Percentiles rank a stretch among this genome's conserved stretches.
Conservation (phyloP, 306 rosid species). For the Cyclanthera cordifolia region DNA sequence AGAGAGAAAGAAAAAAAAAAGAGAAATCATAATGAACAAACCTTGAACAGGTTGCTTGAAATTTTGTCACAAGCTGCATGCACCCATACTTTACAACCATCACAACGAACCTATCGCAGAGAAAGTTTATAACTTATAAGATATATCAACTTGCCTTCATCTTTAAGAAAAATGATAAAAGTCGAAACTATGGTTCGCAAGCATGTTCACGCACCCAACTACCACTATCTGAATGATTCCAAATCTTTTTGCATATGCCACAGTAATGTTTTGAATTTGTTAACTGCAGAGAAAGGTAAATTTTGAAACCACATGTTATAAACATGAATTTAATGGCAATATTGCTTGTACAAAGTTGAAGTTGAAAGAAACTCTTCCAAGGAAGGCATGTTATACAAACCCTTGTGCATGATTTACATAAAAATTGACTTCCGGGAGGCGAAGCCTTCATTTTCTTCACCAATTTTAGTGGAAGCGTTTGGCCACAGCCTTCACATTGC, state of each 20-base stretch:
- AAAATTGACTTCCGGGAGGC: conserved; percentile 40
- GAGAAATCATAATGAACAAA: conserved; percentile 22
- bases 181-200: conserved; percentile 12
- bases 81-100: conserved; percentile 98
- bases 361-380: conserved; percentile 5
- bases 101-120: conserved; percentile 81
- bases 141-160: background rate
- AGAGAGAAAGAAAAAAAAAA: background rate
- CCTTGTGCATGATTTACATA: conserved; percentile 84
- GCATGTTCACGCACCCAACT: conserved; percentile 75
- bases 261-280: conserved; percentile 80
- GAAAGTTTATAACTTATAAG: conserved; percentile 11
- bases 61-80: conserved; percentile 93
- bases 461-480: conserved; percentile 41
- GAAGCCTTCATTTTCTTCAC: conserved; percentile 46
- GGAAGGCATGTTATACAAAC: conserved; percentile 36
- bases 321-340: background rate
- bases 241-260: conserved; percentile 94
- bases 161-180: conserved; percentile 6
- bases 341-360: conserved; percentile 14
- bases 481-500: conserved; percentile 79
- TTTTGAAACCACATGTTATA: conserved; percentile 7
- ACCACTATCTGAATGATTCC: conserved; percentile 91
- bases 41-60: conserved; percentile 75
- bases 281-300: conserved; percentile 39